Percentiles rank a stretch among this genome's conserved stretches.
phyloP scores from a whole-genome alignment of 2,329 filamentous ascomycete species.

The Tolypocladium sp. region DNA sequence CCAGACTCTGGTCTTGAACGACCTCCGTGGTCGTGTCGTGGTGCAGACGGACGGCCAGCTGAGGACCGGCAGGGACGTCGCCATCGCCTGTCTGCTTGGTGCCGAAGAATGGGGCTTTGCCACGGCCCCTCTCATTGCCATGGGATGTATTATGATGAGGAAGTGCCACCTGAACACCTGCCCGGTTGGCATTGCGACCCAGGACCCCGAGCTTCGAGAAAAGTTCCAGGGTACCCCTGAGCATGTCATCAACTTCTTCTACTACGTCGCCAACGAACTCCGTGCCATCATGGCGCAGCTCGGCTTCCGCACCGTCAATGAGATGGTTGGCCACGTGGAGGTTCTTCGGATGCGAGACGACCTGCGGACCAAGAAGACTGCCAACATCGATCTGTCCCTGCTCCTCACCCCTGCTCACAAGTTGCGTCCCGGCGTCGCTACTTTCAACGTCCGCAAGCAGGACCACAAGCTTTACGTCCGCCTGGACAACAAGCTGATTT shows the following conservation, averaged over 20 bases:
- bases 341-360: conserved; percentile 81
- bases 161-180: conserved; percentile 70
- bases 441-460: conserved; percentile 96
- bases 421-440: conserved; percentile 85
- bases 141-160: conserved; percentile 94
- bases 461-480: conserved; percentile 89
- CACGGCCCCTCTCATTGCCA: conserved; percentile 86
- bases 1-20: conserved; percentile 91
- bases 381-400: conserved; percentile 86
- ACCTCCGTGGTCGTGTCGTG: conserved; percentile 88
- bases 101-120: conserved; percentile 99
- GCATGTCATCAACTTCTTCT: conserved; percentile 98
- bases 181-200: conserved; percentile 90
- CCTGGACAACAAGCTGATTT: conserved; percentile 94
- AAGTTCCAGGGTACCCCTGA: conserved; percentile 92
- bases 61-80: conserved; percentile 84
- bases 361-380: conserved; percentile 76
- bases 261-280: conserved; percentile 93
- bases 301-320: conserved; percentile 90
- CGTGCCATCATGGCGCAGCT: conserved; percentile 95
- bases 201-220: conserved; percentile 87
- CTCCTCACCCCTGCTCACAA: conserved; percentile 95
- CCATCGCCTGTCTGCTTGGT: conserved; percentile 87
- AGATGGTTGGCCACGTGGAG: conserved; percentile 94
- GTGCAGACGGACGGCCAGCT: conserved; percentile 95